Conservation (phyloP, 1,284 basidiomycete genomes). For the Spongispora temasekensis region DNA sequence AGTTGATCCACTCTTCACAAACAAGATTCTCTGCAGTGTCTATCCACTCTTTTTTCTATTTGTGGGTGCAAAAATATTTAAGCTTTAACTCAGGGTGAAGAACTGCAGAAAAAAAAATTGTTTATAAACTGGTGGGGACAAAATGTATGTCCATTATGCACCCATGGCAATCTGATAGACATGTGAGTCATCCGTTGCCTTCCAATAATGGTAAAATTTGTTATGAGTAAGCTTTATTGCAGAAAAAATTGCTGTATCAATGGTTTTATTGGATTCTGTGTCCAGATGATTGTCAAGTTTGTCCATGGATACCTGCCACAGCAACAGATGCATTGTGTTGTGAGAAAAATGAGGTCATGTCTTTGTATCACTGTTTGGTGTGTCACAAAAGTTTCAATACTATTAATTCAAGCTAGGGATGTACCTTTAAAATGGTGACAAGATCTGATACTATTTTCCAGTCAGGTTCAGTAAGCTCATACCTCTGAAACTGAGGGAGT, state of each 20-base stretch:
- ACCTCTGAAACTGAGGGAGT: background rate
- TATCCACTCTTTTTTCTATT: background rate
- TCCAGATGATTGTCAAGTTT: background rate
- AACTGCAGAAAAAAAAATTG: too few relatives aligned
- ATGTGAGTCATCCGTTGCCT: background rate
- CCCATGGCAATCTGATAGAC: constrained; percentile 1
- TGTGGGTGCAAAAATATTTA: background rate
- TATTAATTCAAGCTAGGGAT: too few relatives aligned
- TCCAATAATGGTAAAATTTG: constrained; percentile 6
- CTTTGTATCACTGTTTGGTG: background rate
- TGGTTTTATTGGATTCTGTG: background rate
- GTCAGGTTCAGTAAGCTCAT: background rate
- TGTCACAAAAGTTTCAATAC: background rate
- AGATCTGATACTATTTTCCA: background rate
- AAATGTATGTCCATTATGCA: background rate
- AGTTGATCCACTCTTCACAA: background rate
- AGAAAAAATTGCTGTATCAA: background rate
- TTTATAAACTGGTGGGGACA: background rate
- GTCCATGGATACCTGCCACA: background rate
- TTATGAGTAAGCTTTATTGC: constrained; percentile 2
- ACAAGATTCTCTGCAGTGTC: background rate
- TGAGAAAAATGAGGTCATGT: background rate
- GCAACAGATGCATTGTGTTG: background rate
- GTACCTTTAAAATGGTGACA: background rate
- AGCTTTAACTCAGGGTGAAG: background rate